Conservation (phyloP, 1,139 yeast species). For the Pichia sp. region DNA sequence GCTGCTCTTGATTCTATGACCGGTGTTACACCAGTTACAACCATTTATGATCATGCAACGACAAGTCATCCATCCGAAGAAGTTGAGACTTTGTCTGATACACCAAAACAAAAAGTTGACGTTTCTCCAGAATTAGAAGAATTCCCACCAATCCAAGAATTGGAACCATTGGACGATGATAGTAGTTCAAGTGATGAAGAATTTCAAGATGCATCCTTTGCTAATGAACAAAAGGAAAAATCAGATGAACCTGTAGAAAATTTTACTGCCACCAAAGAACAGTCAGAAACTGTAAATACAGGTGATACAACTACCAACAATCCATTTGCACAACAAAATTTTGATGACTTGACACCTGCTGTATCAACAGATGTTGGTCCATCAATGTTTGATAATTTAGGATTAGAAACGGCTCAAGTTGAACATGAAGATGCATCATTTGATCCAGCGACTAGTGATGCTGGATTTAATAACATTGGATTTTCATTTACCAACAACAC, state of each 20-base stretch:
- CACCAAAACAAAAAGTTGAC: not conserved
- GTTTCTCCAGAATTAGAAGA: conserved; percentile 9
- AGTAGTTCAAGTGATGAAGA: conserved; percentile 34
- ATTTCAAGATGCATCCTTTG: conserved; percentile 24
- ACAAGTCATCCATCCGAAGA: not conserved
- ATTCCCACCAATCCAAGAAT: conserved; percentile 15
- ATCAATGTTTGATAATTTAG: conserved; percentile 44
- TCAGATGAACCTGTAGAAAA: conserved; percentile 1
- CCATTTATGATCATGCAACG: not conserved
- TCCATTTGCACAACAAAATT: conserved; percentile 21
- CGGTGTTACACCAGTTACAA: not conserved
- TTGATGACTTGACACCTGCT: not conserved
- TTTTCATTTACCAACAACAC: conserved; percentile 23
- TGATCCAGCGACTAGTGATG: conserved; percentile 19
- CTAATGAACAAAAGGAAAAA: not conserved
- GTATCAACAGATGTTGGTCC: conserved; percentile 22
- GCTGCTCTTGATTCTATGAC: conserved; percentile 2
- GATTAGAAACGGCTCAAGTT: conserved; percentile 42
- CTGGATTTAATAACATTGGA: conserved; percentile 22
- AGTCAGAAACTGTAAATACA: conserved; percentile 5
- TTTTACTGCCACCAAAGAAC: not conserved
- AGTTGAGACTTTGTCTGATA: conserved; percentile 8
- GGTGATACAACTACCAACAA: conserved; percentile 6
- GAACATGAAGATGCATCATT: conserved; percentile 42
- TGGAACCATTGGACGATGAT: conserved; percentile 29